These are phyloP conservation scores for Plantago lanceolata DNA, from an alignment of 305 asterid genomes.

Conservation along the genomic window DNA sequence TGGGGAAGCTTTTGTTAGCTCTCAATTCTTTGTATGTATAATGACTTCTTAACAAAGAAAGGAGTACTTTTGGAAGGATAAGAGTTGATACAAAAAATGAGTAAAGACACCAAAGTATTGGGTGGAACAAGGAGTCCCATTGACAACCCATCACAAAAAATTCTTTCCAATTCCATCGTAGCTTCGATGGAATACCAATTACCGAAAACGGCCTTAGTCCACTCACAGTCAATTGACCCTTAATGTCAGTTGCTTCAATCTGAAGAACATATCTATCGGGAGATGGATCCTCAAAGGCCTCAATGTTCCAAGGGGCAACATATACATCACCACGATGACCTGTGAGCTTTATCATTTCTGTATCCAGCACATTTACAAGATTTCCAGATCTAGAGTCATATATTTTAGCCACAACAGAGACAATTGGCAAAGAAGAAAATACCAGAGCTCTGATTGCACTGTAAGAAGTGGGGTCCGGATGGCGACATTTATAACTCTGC, in stretches of 20 bases:
- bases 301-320: slow-evolving; percentile 65
- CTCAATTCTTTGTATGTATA: slow-evolving; percentile 44
- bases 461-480: slow-evolving; percentile 33
- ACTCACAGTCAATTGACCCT: slow-evolving; percentile 49
- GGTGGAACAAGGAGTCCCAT: slow-evolving; percentile 73
- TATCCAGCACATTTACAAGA: slow-evolving; percentile 53
- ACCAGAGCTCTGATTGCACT: slow-evolving; percentile 61
- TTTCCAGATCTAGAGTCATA: slow-evolving; percentile 62
- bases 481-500: slow-evolving; percentile 34
- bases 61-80: slow-evolving; percentile 54
- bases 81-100: slow-evolving; percentile 38
- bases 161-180: slow-evolving; percentile 74
- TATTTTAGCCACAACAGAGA: slow-evolving; percentile 67
- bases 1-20: slow-evolving; percentile 45
- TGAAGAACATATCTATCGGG: slow-evolving; percentile 70
- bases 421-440: slow-evolving; percentile 65
- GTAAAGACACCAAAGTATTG: slow-evolving; percentile 56
- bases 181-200: slow-evolving; percentile 48
- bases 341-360: slow-evolving; percentile 48
- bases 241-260: slow-evolving; percentile 62
- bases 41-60: slow-evolving; percentile 38
- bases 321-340: slow-evolving; percentile 64
- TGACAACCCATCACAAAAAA: slow-evolving; percentile 94
- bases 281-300: slow-evolving; percentile 79
- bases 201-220: slow-evolving; percentile 81